Evolutionary conservation across 768 basidiomycete genomes (phyloP).

Genomic region (Lanmaoa pseudosensibilis): DNA sequence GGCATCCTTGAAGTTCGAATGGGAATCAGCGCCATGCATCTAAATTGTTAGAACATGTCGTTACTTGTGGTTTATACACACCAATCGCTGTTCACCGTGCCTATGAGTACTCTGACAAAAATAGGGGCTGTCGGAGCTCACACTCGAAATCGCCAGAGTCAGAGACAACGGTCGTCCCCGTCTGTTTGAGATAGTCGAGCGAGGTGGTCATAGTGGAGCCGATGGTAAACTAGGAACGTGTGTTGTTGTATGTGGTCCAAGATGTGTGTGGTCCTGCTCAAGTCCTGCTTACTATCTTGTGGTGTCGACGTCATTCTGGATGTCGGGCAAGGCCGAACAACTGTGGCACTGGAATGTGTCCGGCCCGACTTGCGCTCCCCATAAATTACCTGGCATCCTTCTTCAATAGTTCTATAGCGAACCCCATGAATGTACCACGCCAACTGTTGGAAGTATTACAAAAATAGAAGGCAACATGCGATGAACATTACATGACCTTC

Average conservation of each 20-base stretch:
- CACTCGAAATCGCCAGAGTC: slow-evolving; percentile 95
- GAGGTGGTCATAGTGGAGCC: slow-evolving; percentile 64
- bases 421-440: no score
- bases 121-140: slow-evolving; percentile 27
- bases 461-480: no score
- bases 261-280: no score
- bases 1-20: slow-evolving; percentile 61
- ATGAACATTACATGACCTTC: no score
- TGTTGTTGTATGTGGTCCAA: not conserved
- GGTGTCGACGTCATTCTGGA: not conserved
- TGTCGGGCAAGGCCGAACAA: not conserved
- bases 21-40: not conserved
- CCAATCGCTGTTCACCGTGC: slow-evolving; percentile 63
- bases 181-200: slow-evolving; percentile 78
- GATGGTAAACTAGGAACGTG: not conserved
- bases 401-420: no score
- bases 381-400: no score
- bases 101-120: slow-evolving; percentile 14
- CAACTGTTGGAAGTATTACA: no score
- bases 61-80: slow-evolving; percentile 88
- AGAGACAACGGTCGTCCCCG: slow-evolving; percentile 90
- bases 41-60: not conserved
- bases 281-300: not conserved
- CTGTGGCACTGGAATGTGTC: not conserved
- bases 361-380: not conserved